Conservation (phyloP, 176 grass and related monocot species). For the Aegilops longissima region DNA sequence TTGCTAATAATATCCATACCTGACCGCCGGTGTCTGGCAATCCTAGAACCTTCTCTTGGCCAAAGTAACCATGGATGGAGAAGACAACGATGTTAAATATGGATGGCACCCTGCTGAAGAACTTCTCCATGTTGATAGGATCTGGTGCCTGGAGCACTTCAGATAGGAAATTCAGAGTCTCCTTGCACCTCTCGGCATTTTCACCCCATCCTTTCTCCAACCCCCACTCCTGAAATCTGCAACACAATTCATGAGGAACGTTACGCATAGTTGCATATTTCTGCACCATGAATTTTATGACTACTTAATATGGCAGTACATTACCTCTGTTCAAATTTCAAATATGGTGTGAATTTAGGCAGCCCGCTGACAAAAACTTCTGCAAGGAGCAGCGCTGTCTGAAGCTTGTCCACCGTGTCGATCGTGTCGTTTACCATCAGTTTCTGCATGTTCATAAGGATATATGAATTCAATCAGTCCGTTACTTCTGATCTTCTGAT, state of each 20-base stretch:
- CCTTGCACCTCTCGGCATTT: conserved; percentile 76
- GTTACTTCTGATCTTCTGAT: not conserved
- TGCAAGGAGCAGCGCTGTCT: conserved; percentile 80
- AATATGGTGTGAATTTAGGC: conserved; percentile 69
- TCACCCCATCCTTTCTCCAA: conserved; percentile 98
- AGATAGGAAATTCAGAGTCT: conserved; percentile 76
- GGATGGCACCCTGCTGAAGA: conserved; percentile 75
- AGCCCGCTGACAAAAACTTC: conserved; percentile 70
- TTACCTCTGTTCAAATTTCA: conserved; percentile 90
- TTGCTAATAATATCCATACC: conserved; percentile 38
- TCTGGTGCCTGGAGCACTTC: conserved; percentile 98
- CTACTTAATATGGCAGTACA: not conserved
- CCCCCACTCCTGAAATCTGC: conserved; percentile 96
- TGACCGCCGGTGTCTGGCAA: conserved; percentile 97
- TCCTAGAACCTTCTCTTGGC: conserved; percentile 94
- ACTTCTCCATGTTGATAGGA: conserved; percentile 84
- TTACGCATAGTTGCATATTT: conserved; percentile 2
- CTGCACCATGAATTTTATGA: not conserved
- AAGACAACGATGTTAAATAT: conserved; percentile 88
- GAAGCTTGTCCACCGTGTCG: conserved; percentile 84
- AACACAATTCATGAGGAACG: not conserved
- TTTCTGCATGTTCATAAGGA: conserved; percentile 59
- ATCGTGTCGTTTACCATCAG: conserved; percentile 79
- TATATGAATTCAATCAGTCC: not conserved
- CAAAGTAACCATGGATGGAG: conserved; percentile 94